Evolutionary conservation across 1,139 yeast genomes (phyloP).

Genomic region (Protomyces inouyei): DNA sequence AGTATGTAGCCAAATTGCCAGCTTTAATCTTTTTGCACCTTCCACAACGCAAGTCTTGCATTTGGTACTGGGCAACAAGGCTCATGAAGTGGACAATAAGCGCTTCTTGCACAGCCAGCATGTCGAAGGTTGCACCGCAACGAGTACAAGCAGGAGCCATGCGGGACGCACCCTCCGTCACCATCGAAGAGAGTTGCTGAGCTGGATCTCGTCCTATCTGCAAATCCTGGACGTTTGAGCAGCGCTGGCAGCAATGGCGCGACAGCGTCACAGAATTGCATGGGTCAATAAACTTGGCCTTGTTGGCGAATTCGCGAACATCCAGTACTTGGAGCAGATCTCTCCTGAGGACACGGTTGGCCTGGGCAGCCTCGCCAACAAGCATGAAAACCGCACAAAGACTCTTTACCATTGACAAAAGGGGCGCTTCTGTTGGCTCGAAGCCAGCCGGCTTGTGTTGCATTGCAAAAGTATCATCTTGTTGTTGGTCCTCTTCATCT

Average conservation of each 20-base stretch:
- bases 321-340: conserved; percentile 70
- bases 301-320: conserved; percentile 75
- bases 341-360: conserved; percentile 68
- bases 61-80: conserved; percentile 55
- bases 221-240: conserved; percentile 67
- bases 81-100: conserved; percentile 61
- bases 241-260: conserved; percentile 37
- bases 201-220: conserved; percentile 72
- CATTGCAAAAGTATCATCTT: conserved; percentile 60
- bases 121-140: conserved; percentile 63
- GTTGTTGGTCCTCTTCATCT: conserved; percentile 62
- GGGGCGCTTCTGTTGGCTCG: conserved; percentile 59
- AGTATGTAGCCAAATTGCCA: conserved; percentile 66
- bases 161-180: neutral
- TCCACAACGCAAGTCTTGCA: conserved; percentile 75
- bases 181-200: conserved; percentile 28
- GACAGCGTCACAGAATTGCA: conserved; percentile 62
- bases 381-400: conserved; percentile 68
- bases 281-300: conserved; percentile 72
- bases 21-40: conserved; percentile 68
- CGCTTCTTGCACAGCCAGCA: conserved; percentile 70
- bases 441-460: conserved; percentile 72
- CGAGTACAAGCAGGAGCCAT: conserved; percentile 58
- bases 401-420: conserved; percentile 71
- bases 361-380: conserved; percentile 60